Evolutionary conservation across 2,329 filamentous ascomycete genomes (phyloP).

Genomic region (Eutypa lata): DNA sequence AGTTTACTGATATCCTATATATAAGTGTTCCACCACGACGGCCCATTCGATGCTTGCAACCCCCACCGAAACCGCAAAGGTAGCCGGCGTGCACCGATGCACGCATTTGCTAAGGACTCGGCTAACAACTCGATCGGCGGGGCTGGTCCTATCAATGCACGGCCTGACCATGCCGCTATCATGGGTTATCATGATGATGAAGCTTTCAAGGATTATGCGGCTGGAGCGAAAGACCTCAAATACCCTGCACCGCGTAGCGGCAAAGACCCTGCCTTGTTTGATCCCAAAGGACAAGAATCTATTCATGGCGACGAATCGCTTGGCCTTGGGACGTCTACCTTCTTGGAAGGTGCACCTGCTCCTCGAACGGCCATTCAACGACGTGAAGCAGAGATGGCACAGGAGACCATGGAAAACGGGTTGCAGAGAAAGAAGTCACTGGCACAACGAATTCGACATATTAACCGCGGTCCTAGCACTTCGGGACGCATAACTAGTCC

Average conservation of each 20-base stretch:
- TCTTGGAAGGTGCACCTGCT: slow-evolving; percentile 89
- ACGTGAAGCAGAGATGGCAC: slow-evolving; percentile 66
- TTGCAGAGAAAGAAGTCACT: slow-evolving; percentile 91
- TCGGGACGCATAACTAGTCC: slow-evolving; percentile 27
- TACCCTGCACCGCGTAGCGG: slow-evolving; percentile 27
- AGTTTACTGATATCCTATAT: slow-evolving; percentile 6
- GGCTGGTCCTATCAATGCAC: slow-evolving; percentile 75
- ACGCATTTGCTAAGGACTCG: slow-evolving; percentile 90
- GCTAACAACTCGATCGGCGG: slow-evolving; percentile 91
- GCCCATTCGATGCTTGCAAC: slow-evolving; percentile 94
- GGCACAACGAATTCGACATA: slow-evolving; percentile 84
- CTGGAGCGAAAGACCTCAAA: slow-evolving; percentile 25
- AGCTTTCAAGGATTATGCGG: slow-evolving; percentile 77
- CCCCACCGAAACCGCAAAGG: slow-evolving; percentile 88
- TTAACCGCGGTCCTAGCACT: slow-evolving; percentile 67
- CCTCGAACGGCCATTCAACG: slow-evolving; percentile 75
- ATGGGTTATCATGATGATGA: slow-evolving; percentile 79
- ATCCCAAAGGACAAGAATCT: slow-evolving; percentile 64
- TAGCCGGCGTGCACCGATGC: slow-evolving; percentile 83
- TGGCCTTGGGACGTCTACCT: slow-evolving; percentile 90
- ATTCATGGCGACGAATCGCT: slow-evolving; percentile 79
- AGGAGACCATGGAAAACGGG: slow-evolving; percentile 52
- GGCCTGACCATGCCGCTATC: slow-evolving; percentile 82
- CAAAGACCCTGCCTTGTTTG: slow-evolving; percentile 56
- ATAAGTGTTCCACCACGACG: slow-evolving; percentile 93